Evolutionary conservation across 2,329 filamentous ascomycete genomes (phyloP).

Genomic region (Beauveria bassiana): DNA sequence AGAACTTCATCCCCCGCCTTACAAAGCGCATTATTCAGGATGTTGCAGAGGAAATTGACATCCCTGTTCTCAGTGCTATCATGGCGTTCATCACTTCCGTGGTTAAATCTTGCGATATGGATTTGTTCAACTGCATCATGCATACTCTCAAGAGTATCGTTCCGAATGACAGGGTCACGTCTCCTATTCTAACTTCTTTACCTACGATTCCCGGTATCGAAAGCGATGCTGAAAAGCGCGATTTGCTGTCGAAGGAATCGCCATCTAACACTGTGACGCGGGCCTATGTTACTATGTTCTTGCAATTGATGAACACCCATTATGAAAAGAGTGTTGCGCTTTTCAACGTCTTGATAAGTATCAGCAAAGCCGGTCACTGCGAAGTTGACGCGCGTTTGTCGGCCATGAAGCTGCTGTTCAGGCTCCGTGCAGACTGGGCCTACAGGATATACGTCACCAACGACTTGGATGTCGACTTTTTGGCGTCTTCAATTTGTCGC

Average conservation of each 20-base stretch:
- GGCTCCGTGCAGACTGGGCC: slow-evolving; percentile 74
- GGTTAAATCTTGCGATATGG: slow-evolving; percentile 49
- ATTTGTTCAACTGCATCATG: slow-evolving; percentile 52
- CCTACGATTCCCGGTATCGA: slow-evolving; percentile 19
- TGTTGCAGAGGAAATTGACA: slow-evolving; percentile 56
- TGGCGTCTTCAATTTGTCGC: slow-evolving; percentile 66
- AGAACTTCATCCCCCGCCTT: slow-evolving; percentile 49
- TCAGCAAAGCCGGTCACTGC: slow-evolving; percentile 51
- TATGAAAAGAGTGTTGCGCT: slow-evolving; percentile 55
- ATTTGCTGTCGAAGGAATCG: slow-evolving; percentile 32
- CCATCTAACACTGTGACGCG: slow-evolving; percentile 63
- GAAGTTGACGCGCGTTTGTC: slow-evolving; percentile 64
- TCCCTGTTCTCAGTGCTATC: slow-evolving; percentile 55
- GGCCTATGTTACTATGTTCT: slow-evolving; percentile 69
- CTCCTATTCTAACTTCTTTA: slow-evolving; percentile 29
- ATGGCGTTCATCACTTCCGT: slow-evolving; percentile 59
- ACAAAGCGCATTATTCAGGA: slow-evolving; percentile 54
- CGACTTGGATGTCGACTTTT: slow-evolving; percentile 61
- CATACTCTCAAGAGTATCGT: slow-evolving; percentile 45
- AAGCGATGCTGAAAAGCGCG: slow-evolving; percentile 13
- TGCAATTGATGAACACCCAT: slow-evolving; percentile 61
- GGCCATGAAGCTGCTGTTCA: slow-evolving; percentile 71
- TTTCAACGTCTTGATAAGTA: slow-evolving; percentile 55
- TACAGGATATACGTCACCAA: slow-evolving; percentile 66
- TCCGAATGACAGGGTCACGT: slow-evolving; percentile 38